Evolutionary conservation across 2,329 filamentous ascomycete genomes (phyloP).

Genomic region (Colletotrichum sansevieriae): DNA sequence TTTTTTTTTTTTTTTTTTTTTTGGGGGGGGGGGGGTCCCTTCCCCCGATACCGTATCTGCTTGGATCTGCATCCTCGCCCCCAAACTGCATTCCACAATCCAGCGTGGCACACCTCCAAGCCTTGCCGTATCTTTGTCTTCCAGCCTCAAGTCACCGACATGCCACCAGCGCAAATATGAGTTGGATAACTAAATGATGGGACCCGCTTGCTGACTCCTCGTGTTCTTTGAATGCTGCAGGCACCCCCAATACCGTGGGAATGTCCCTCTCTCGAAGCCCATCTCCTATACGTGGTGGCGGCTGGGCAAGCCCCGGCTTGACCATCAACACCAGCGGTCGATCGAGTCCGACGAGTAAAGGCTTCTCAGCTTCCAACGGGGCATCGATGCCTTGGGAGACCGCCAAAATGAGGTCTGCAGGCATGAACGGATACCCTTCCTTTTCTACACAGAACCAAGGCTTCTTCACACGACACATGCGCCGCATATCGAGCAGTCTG

Average conservation of each 20-base stretch:
- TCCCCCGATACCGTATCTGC: slow-evolving; percentile 17
- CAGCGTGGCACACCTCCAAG: slow-evolving; percentile 17
- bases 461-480: slow-evolving; percentile 88
- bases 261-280: slow-evolving; percentile 93
- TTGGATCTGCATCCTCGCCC: slow-evolving; percentile 30
- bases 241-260: slow-evolving; percentile 66
- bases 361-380: slow-evolving; percentile 64
- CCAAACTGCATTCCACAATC: slow-evolving; percentile 16
- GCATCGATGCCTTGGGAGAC: slow-evolving; percentile 83
- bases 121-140: slow-evolving; percentile 19
- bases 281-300: slow-evolving; percentile 85
- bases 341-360: slow-evolving; percentile 74
- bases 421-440: slow-evolving; percentile 80
- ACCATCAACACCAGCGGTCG: slow-evolving; percentile 77
- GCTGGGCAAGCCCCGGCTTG: slow-evolving; percentile 88
- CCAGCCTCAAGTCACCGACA: slow-evolving; percentile 23
- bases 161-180: slow-evolving; percentile 31
- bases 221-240: slow-evolving; percentile 50
- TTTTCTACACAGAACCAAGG: slow-evolving; percentile 86
- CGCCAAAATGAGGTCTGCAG: slow-evolving; percentile 81
- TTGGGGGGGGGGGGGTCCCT: too few relatives aligned
- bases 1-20: too few relatives aligned
- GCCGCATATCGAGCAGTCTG: slow-evolving; percentile 82
- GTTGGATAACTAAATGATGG: slow-evolving; percentile 29
- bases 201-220: slow-evolving; percentile 42